Base-by-base conservation (phyloP, 164 flowering plant genomes). In the Euptelea pleiosperma region DNA sequence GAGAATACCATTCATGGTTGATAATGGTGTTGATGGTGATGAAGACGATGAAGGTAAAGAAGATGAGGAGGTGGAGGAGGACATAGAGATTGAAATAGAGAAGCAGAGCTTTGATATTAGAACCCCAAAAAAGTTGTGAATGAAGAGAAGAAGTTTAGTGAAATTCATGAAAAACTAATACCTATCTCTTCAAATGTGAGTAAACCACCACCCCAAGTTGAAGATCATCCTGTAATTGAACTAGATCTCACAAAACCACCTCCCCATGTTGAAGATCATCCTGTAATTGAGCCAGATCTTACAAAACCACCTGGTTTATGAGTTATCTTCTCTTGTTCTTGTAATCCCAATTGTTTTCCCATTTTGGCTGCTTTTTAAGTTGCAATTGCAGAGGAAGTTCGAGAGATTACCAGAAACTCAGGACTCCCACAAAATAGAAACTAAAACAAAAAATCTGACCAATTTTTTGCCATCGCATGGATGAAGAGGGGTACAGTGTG, bases 61-160 rank as follows among this genome's bases (percentile, higher is more conserved):
- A 10, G 36, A 59, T 4, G 71, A 64, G 19, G 79, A 72, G 51
- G 70, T 45, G 10, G 52, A 47, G 14, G 64, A 57, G 1, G 68
- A 67, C 36, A 60, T 42, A 14, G 61, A 52, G 50, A 30, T 52
- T 15, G 75, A 68, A 61, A 50, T 53, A 34, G 82, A 75, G 58
- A 69, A 61, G 30, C 35, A 72, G 57, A 77, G 70, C 22, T 40
- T 71, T 60, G 89, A 80, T 46, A 43, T 76, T 3, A 79, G 8
- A 18, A 60, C 15, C 6, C 62, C 12, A 58, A 65, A 22, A 39
- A 56, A 8, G 52, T 61, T 40, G 67, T 61, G 35, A 53, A 33
- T 58, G 77, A 77, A 57, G 74, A 71, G 56, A 75, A 69, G 69
- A 74, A 70, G 57, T 12, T 66, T 66, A 67, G 51, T 40, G 73